Evolutionary conservation across 2,329 filamentous ascomycete genomes (phyloP), one percentile per base, ranked within the genome.

Genomic region (Bipolaris bicolor): DNA sequence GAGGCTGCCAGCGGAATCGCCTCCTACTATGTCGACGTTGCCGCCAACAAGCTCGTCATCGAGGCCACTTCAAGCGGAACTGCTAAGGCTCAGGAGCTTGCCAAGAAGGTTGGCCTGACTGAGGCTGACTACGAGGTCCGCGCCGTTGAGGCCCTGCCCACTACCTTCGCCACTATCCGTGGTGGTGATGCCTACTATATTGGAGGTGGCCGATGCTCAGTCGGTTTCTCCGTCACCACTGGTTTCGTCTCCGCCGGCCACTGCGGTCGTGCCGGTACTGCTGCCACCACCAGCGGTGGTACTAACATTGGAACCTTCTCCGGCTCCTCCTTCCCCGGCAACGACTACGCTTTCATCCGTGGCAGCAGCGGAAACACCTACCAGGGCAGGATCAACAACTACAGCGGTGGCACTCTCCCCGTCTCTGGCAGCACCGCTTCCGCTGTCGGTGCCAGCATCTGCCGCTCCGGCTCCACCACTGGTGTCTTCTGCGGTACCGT

Each of bases 401-500:
- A 78, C 71, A 67, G 61, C 49, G 58, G 63, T 13, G 69, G 72
- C 36, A 71, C 62, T 51, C 61, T 78, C 40, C 61, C 71, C 22
- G 70, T 79, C 1, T 70, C 75, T 1, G 77, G 76, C 67, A 78
- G 76, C 76, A 77, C 73, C 57, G 76, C 64, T 34, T 41, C 76
- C 44, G 67, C 69, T 52, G 64, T 70, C 54, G 77, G 77, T 22
- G 39, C 73, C 63, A 73, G 69, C 63, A 70, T 79, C 71, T 79
- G 77, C 72, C 77, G 77, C 66, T 79, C 77, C 60, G 77, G 77
- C 64, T 78, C 76, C 48, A 79, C 77, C 64, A 78, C 68, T 48
- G 75, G 75, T 63, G 75, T 78, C 67, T 67, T 63, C 73, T 79
- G 77, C 70, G 76, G 76, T 45, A 71, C 70, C 1, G 69, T 79